These are phyloP conservation scores for Chaetomium strumarium DNA, from an alignment of 2,329 filamentous ascomycete species.

Conservation along the genomic window DNA sequence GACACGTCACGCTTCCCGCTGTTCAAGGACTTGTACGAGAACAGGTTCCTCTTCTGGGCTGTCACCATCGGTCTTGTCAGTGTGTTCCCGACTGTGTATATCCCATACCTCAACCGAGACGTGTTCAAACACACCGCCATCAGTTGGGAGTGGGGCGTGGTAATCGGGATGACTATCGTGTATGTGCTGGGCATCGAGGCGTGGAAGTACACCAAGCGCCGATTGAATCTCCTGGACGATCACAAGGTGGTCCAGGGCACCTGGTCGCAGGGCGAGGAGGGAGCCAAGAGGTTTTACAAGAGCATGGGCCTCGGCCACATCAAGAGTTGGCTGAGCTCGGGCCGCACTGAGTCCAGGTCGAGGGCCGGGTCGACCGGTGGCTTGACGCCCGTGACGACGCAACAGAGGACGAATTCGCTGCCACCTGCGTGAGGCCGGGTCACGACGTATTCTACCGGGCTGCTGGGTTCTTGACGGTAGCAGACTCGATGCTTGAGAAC, in stretches of 20 bases:
- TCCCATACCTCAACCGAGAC: constrained; percentile 61
- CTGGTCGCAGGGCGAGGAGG: constrained; percentile 49
- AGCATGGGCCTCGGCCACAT: constrained; percentile 45
- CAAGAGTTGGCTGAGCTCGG: constrained; percentile 27
- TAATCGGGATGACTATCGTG: constrained; percentile 56
- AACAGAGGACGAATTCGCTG: constrained; percentile 2
- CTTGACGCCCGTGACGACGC: constrained; percentile 17
- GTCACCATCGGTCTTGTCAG: constrained; percentile 55
- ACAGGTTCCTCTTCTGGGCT: constrained; percentile 65
- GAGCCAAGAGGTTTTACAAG: constrained; percentile 39
- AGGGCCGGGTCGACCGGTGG: constrained; percentile 11
- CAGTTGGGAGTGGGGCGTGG: constrained; percentile 69
- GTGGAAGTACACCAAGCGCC: constrained; percentile 66
- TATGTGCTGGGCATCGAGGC: constrained; percentile 63
- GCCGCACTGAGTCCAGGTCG: constrained; percentile 22
- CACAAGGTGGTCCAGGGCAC: constrained; percentile 43
- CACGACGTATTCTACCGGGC: too few species aligned
- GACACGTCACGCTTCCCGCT: constrained; percentile 46
- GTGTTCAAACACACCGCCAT: constrained; percentile 70
- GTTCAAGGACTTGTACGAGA: constrained; percentile 60
- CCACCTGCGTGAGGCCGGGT: constrained; percentile 2
- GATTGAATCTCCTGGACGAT: constrained; percentile 47
- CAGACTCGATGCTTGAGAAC: too few species aligned
- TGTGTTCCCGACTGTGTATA: constrained; percentile 65
- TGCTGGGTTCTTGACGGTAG: too few species aligned